Evolutionary conservation across 352 stramenopile species (phyloP).

Genomic region (Phytopythium oedochilum): DNA sequence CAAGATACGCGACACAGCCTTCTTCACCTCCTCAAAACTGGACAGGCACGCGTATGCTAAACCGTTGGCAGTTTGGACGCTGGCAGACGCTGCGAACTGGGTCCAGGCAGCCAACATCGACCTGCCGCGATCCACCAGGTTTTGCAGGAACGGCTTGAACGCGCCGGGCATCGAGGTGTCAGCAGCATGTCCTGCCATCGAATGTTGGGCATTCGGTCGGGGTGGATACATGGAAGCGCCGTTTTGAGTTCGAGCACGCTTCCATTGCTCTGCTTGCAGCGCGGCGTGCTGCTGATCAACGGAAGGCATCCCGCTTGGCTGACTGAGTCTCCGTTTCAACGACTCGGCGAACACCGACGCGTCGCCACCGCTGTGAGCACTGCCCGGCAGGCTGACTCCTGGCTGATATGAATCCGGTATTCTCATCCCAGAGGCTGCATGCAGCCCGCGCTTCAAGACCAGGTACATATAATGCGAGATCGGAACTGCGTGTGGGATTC

Average conservation of each 20-base stretch:
- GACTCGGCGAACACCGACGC: constrained; percentile 15
- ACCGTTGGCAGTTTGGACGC: constrained; percentile 43
- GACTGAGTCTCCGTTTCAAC: constrained; percentile 29
- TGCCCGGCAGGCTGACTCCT: not conserved
- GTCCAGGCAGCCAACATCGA: constrained; percentile 77
- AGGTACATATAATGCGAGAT: constrained; percentile 47
- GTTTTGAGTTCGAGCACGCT: constrained; percentile 14
- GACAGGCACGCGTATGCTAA: constrained; percentile 62
- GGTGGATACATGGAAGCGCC: not conserved
- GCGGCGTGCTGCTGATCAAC: constrained; percentile 6
- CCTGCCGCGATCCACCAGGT: constrained; percentile 56
- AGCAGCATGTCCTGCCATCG: constrained; percentile 6
- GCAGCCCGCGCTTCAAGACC: constrained; percentile 21
- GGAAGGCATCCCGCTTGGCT: constrained; percentile 9
- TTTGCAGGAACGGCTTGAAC: constrained; percentile 56
- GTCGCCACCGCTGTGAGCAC: not conserved
- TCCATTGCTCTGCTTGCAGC: constrained; percentile 27
- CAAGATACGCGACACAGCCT: constrained; percentile 60
- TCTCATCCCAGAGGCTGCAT: constrained; percentile 16
- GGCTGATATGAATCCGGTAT: constrained; percentile 10
- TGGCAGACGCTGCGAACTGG: constrained; percentile 51
- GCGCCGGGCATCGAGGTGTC: constrained; percentile 11
- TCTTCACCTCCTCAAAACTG: constrained; percentile 80
- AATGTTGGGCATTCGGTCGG: not conserved
- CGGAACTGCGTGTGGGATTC: constrained; percentile 22